Evolutionary conservation across 257 asterid species (phyloP).

Genomic region (Fraxinus quadrangulata): DNA sequence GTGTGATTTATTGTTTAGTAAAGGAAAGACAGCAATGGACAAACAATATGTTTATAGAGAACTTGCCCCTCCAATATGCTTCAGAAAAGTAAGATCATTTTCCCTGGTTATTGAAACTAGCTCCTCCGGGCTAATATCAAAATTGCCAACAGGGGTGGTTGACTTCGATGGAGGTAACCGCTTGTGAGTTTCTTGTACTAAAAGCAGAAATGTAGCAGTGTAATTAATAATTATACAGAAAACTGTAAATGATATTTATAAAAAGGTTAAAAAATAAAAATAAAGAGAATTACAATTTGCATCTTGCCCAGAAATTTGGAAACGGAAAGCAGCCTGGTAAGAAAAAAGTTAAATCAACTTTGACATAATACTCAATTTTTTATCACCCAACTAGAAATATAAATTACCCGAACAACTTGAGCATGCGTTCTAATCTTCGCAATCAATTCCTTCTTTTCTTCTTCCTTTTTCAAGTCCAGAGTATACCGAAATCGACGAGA

Average conservation of each 20-base stretch:
- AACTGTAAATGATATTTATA: too few species aligned
- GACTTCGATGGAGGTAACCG: conserved; percentile 38
- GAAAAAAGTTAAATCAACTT: conserved; percentile 30
- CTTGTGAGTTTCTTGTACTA: conserved; percentile 49
- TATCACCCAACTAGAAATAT: conserved; percentile 13
- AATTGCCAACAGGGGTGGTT: conserved; percentile 54
- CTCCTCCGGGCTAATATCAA: conserved; percentile 69
- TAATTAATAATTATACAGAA: not conserved
- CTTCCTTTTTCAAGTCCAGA: conserved; percentile 86
- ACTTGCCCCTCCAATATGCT: conserved; percentile 89
- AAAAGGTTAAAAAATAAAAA: not conserved
- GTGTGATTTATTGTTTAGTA: not conserved
- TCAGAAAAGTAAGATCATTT: conserved; percentile 56
- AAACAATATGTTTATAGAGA: conserved; percentile 19
- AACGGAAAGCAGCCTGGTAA: conserved; percentile 87
- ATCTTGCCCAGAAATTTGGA: conserved; percentile 58
- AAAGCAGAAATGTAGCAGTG: conserved; percentile 26
- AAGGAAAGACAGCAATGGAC: not conserved
- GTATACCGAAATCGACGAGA: conserved; percentile 95
- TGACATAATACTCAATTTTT: not conserved
- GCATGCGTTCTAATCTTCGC: conserved; percentile 89
- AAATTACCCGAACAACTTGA: conserved; percentile 84
- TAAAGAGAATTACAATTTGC: conserved; percentile 47
- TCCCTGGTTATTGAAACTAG: conserved; percentile 69
- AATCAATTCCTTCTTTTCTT: conserved; percentile 73